Conservation (phyloP, 345 rosid species). For the Adansonia digitata region DNA sequence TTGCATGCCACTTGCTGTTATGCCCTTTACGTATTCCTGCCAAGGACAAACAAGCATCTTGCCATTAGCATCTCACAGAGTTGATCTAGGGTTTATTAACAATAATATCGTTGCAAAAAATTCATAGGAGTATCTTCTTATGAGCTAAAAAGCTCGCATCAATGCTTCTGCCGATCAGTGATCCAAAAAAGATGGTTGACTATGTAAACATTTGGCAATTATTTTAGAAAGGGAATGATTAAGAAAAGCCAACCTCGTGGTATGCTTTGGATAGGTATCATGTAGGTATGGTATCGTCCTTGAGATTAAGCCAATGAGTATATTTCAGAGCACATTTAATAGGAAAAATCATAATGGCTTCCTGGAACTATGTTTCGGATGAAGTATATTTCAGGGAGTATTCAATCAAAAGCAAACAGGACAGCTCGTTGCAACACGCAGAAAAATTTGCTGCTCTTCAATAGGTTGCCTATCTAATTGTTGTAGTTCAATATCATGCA, state of each 20-base stretch:
- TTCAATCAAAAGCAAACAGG: background rate
- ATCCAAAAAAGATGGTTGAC: background rate
- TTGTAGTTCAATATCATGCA: background rate
- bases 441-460: background rate
- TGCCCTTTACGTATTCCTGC: slow-evolving; percentile 92
- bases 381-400: background rate
- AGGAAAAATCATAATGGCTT: background rate
- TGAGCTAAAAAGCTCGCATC: background rate
- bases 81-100: background rate
- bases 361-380: background rate
- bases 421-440: background rate
- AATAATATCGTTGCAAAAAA: background rate
- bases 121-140: background rate
- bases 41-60: slow-evolving; percentile 5
- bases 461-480: background rate
- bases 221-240: background rate
- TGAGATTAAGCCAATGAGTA: background rate
- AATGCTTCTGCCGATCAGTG: background rate
- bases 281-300: background rate
- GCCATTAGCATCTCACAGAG: background rate
- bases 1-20: slow-evolving; percentile 93
- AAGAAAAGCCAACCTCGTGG: background rate
- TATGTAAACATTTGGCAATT: background rate
- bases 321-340: background rate
- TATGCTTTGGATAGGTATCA: background rate